phyloP scores from a whole-genome alignment of 176 grass and related monocot genomes.

The Secale cereale region DNA sequence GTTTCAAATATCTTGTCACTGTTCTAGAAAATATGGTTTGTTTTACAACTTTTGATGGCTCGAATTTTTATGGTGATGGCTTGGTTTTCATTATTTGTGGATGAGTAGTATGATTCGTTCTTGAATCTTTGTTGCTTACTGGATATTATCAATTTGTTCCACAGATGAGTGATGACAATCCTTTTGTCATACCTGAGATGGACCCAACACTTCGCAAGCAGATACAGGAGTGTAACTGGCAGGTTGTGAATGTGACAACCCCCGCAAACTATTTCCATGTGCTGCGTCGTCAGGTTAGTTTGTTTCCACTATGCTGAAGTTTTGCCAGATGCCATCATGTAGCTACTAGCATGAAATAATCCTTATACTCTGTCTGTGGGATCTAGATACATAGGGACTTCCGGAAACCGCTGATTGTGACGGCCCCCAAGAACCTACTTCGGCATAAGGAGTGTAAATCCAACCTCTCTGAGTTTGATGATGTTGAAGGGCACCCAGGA shows the following conservation, averaged over 20 bases:
- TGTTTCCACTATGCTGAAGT: neutral
- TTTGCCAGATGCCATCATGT: neutral
- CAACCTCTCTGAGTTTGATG: constrained; percentile 92
- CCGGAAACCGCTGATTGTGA: constrained; percentile 79
- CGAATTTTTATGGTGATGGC: neutral
- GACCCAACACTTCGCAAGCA: constrained; percentile 89
- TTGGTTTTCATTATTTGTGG: neutral
- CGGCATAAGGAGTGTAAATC: constrained; percentile 97
- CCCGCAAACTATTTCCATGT: constrained; percentile 99
- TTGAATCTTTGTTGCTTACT: constrained; percentile 20
- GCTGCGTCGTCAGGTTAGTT: constrained; percentile 72
- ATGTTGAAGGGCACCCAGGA: constrained; percentile 82
- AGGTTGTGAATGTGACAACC: constrained; percentile 95
- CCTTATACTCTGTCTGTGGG: neutral
- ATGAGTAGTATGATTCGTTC: neutral
- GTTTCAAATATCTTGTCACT: neutral
- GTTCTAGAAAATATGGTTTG: neutral
- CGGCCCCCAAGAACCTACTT: constrained; percentile 84
- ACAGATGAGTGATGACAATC: constrained; percentile 98
- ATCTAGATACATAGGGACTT: constrained; percentile 85
- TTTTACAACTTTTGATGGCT: constrained; percentile 7
- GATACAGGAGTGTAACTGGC: constrained; percentile 98
- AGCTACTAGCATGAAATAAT: neutral
- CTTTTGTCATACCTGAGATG: constrained; percentile 95
- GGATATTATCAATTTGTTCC: neutral